Conservation (phyloP, 2,329 filamentous ascomycete species). For the Ophioceras dolichostomum region DNA sequence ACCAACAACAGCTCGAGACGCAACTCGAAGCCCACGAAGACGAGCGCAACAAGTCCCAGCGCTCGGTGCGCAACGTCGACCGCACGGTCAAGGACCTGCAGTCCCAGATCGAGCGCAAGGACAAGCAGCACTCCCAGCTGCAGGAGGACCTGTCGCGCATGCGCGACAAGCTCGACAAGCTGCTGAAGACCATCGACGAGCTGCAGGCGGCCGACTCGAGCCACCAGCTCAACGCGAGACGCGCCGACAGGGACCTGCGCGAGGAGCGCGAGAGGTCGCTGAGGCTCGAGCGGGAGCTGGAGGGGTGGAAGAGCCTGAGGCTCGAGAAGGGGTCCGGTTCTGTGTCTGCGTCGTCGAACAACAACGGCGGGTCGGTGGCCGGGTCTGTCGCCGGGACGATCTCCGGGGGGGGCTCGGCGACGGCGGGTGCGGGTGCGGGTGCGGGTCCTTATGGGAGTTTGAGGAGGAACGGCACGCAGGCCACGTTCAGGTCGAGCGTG, state of each 20-base stretch:
- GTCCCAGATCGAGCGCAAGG: slow-evolving; percentile 81
- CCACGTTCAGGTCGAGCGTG: slow-evolving; percentile 9
- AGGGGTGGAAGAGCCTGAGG: slow-evolving; percentile 68
- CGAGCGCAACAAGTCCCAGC: slow-evolving; percentile 67
- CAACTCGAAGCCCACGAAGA: slow-evolving; percentile 76
- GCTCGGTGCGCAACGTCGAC: slow-evolving; percentile 84
- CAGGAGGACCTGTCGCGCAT: slow-evolving; percentile 74
- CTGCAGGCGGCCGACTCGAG: slow-evolving; percentile 78
- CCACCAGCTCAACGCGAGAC: slow-evolving; percentile 67
- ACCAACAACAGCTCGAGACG: slow-evolving; percentile 59
- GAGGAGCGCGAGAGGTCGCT: slow-evolving; percentile 77
- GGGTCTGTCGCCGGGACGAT: slow-evolving; percentile 11
- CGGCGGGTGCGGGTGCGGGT: slow-evolving; percentile 12
- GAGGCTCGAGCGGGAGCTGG: slow-evolving; percentile 77
- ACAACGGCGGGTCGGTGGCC: slow-evolving; percentile 12
- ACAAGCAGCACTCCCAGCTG: slow-evolving; percentile 72
- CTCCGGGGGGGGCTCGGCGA: slow-evolving; percentile 6
- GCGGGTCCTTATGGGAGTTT: slow-evolving; percentile 14
- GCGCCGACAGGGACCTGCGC: slow-evolving; percentile 79
- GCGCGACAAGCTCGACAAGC: slow-evolving; percentile 81
- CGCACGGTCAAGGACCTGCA: slow-evolving; percentile 89
- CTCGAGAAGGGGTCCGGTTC: slow-evolving; percentile 55
- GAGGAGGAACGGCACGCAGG: too few relatives aligned
- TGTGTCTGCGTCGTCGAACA: too few relatives aligned
- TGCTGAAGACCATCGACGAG: slow-evolving; percentile 86